These are phyloP conservation scores for Deuterostichococcus epilithicus DNA, from an alignment of 139 green algal species.

Conservation along the genomic window DNA sequence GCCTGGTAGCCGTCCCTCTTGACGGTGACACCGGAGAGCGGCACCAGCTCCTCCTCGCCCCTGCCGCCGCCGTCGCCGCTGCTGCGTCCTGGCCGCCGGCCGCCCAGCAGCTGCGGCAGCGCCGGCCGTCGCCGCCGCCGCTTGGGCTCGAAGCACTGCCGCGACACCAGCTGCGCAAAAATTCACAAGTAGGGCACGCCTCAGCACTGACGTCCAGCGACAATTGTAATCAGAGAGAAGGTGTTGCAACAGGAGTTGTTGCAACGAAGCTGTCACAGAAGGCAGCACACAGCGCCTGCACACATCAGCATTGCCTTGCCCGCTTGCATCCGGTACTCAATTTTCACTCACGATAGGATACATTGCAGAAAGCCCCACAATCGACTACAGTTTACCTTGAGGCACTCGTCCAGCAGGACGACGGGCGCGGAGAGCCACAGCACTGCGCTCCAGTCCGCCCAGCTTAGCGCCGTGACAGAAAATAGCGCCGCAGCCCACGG, in stretches of 20 bases:
- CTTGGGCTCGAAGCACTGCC: not conserved
- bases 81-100: not conserved
- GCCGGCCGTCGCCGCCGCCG: no score
- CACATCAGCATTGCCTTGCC: no score
- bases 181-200: no score
- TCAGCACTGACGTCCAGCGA: not conserved
- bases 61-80: no score
- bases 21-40: not conserved
- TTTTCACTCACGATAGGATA: no score
- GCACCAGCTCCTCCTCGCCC: not conserved
- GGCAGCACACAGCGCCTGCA: no score
- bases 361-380: no score
- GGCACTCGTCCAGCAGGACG: constrained; percentile 87
- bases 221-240: not conserved
- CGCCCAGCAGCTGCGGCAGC: no score
- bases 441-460: constrained; percentile 79
- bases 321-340: no score
- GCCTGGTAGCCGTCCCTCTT: not conserved
- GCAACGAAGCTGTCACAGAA: no score
- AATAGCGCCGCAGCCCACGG: constrained; percentile 76
- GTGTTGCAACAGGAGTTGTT: no score
- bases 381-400: constrained; percentile 75
- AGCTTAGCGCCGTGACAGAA: constrained; percentile 61
- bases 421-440: constrained; percentile 82
- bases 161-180: not conserved